Conservation (phyloP, 768 basidiomycete genomes). For the Kwoniella heveanensis region DNA sequence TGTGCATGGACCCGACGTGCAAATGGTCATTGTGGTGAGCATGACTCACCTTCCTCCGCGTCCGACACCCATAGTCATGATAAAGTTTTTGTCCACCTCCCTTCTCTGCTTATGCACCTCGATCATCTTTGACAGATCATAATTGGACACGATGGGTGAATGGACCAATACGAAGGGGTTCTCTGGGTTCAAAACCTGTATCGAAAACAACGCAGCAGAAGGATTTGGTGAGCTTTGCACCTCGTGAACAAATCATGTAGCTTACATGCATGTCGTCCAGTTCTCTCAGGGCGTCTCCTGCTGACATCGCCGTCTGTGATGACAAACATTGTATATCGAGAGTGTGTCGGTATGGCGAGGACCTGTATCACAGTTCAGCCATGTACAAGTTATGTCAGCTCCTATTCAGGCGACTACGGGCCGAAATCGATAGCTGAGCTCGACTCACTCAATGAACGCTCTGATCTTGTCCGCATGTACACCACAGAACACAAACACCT, state of each 20-base stretch:
- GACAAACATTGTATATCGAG: constrained; percentile 51
- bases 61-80: constrained; percentile 80
- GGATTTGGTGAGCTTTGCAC: neutral
- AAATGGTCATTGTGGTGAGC: too few species aligned
- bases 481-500: constrained; percentile 92
- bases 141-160: constrained; percentile 74
- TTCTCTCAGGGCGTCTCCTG: constrained; percentile 56
- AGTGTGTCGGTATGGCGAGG: constrained; percentile 35
- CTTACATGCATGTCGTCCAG: constrained; percentile 52
- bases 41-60: constrained; percentile 53
- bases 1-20: too few species aligned
- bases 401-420: too few species aligned
- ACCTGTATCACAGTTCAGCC: too few species aligned
- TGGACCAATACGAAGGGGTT: constrained; percentile 56
- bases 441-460: constrained; percentile 73
- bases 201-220: too few species aligned
- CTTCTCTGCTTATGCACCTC: constrained; percentile 83
- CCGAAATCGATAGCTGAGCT: too few species aligned
- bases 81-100: constrained; percentile 84
- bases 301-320: constrained; percentile 49
- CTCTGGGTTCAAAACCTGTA: constrained; percentile 54
- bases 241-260: neutral
- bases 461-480: constrained; percentile 87
- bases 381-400: neutral
- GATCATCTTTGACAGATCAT: constrained; percentile 86